Evolutionary conservation across 192 early-diverging fungal genomes (phyloP).

Genomic region (Oehlia diaphana): DNA sequence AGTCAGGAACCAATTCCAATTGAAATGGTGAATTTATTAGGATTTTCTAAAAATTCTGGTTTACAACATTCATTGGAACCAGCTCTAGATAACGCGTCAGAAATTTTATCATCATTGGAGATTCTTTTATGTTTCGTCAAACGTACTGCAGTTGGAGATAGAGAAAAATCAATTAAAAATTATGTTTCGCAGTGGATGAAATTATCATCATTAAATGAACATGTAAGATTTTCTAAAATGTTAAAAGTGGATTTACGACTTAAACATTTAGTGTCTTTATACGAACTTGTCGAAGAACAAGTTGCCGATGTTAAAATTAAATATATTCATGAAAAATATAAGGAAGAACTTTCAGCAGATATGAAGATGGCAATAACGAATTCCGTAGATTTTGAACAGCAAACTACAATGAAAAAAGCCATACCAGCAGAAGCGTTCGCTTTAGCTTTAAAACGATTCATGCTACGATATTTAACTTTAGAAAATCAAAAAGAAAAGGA

Average conservation of each 20-base stretch:
- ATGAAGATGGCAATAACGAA: background rate
- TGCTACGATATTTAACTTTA: slow-evolving; percentile 3
- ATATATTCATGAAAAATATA: slow-evolving; percentile 28
- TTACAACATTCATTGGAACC: background rate
- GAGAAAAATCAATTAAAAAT: slow-evolving; percentile 15
- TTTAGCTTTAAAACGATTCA: slow-evolving; percentile 24
- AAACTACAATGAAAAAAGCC: background rate
- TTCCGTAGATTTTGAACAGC: background rate
- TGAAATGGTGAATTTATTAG: background rate
- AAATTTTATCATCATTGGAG: slow-evolving; percentile 27
- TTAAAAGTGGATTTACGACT: background rate
- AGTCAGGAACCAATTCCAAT: slow-evolving; percentile 18
- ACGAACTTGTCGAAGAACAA: slow-evolving; percentile 28
- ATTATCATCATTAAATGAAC: slow-evolving; percentile 7
- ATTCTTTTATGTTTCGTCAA: slow-evolving; percentile 32
- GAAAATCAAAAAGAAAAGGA: background rate
- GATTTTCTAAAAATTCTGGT: too few relatives aligned
- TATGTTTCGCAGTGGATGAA: slow-evolving; percentile 30
- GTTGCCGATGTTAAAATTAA: slow-evolving; percentile 9
- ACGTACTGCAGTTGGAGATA: slow-evolving; percentile 5
- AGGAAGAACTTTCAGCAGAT: background rate
- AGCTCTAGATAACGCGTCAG: background rate
- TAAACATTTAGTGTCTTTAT: slow-evolving; percentile 26
- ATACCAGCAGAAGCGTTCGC: slow-evolving; percentile 14
- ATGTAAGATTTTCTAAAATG: background rate